Percentiles rank a stretch among this genome's conserved stretches.
phyloP scores from a whole-genome alignment of 2,329 filamentous ascomycete genomes.

The Beauveria sp. region DNA sequence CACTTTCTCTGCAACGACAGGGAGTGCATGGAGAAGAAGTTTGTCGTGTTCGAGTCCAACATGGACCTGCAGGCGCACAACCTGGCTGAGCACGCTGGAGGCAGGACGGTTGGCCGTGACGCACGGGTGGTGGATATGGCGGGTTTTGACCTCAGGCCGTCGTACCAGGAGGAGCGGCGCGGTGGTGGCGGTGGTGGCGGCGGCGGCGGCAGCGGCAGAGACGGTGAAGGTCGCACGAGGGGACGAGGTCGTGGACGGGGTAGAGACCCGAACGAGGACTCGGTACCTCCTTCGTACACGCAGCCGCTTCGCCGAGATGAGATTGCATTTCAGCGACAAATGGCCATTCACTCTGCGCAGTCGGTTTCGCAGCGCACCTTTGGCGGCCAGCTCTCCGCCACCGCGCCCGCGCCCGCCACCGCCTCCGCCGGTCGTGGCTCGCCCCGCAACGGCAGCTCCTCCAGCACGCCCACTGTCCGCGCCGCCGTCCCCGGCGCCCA shows the following conservation, averaged over 20 bases:
- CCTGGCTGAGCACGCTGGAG: constrained; percentile 72
- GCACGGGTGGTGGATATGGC: constrained; percentile 81
- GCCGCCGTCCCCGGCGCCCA: constrained; percentile 13
- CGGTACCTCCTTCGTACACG: constrained; percentile 66
- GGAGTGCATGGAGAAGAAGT: constrained; percentile 94
- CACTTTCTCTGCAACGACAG: constrained; percentile 79
- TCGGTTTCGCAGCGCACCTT: constrained; percentile 74
- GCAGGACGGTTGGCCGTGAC: constrained; percentile 77
- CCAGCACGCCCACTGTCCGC: constrained; percentile 16
- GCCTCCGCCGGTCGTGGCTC: constrained; percentile 14
- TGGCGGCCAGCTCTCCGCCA: constrained; percentile 66
- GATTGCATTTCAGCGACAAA: constrained; percentile 82
- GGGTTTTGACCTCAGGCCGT: constrained; percentile 68
- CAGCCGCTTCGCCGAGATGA: constrained; percentile 80
- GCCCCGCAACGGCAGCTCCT: constrained; percentile 14
- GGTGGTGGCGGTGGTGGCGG: constrained; percentile 37
- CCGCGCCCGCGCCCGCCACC: constrained; percentile 20
- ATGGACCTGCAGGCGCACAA: constrained; percentile 94
- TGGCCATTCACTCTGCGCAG: constrained; percentile 84
- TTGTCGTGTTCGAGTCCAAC: constrained; percentile 91
- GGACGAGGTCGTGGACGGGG: constrained; percentile 48
- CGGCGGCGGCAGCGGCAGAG: constrained; percentile 29
- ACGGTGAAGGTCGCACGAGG: constrained; percentile 30
- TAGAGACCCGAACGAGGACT: constrained; percentile 79
- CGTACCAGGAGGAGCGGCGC: constrained; percentile 58